A percentile compares a stretch with the other conserved stretches of the same genome.
phyloP scores from a whole-genome alignment of 2,329 filamentous ascomycete genomes.

The Alternaria angustiovoidea region DNA sequence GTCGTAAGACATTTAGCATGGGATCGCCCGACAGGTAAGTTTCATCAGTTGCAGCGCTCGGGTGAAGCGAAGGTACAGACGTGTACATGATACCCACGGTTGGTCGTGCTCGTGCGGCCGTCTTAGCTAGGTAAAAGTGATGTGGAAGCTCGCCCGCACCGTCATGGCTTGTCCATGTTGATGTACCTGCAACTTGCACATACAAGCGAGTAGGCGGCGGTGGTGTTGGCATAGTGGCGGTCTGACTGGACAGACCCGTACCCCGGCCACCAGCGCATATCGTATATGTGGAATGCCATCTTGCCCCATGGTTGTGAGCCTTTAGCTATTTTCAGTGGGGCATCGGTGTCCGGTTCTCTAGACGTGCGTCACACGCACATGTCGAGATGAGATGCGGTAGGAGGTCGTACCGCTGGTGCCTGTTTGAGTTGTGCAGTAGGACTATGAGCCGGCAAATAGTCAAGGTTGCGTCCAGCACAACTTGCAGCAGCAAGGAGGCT shows the following conservation, averaged over 20 bases:
- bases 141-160: not conserved
- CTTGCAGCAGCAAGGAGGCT: constrained; percentile 15
- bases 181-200: constrained; percentile 20
- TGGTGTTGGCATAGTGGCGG: constrained; percentile 6
- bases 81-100: constrained; percentile 16
- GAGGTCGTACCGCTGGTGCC: constrained; percentile 9
- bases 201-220: constrained; percentile 18
- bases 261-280: constrained; percentile 14
- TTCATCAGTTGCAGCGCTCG: constrained; percentile 21
- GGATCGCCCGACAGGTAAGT: constrained; percentile 17
- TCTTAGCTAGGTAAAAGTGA: constrained; percentile 3
- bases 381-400: constrained; percentile 6
- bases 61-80: constrained; percentile 21
- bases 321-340: constrained; percentile 6
- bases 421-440: constrained; percentile 12
- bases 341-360: constrained; percentile 2
- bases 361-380: constrained; percentile 6
- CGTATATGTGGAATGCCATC: constrained; percentile 8
- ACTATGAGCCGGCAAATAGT: constrained; percentile 13
- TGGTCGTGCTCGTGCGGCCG: constrained; percentile 11
- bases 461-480: constrained; percentile 11
- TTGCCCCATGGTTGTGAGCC: constrained; percentile 5
- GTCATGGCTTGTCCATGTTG: constrained; percentile 4
- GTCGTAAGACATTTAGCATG: constrained; percentile 26
- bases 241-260: constrained; percentile 16